Evolutionary conservation across 75 land plant species (phyloP), one percentile per base, ranked within the genome.

Genomic region (Ceratopteris richardii): DNA sequence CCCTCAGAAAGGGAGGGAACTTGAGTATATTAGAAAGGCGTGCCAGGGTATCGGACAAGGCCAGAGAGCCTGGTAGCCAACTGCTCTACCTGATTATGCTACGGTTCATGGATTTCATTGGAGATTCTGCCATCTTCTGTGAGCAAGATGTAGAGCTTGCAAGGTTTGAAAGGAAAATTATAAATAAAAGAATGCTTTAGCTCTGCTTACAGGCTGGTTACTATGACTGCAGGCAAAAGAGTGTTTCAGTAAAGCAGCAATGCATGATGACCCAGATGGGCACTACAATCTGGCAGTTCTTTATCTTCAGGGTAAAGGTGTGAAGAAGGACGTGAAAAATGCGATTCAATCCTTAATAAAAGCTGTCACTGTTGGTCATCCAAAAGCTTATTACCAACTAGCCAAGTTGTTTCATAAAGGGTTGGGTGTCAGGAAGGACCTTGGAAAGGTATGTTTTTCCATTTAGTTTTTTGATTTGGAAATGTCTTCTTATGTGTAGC

Each of bases 381-480:
- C 96, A 29, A 94, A 94, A 77, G 99, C 96, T 44, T 78, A 80
- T 47, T 94, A 83, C 63, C 99, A 94, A 67, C 64, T 94, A 36
- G 99, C 88, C 30, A 89, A 90, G 69, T 78, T 94, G 92, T 86
- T 82, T 46, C 99, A 94, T 53, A 79, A 63, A 50, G 99, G 99
- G 29, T 63, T 94, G 30, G 99, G 96, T 36, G 69, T 90, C 29
- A 83, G 86, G 72, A 90, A 80, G 78, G 79, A 86, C 70, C 66
- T 90, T 13, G 70, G 65, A 0, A 82, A 71, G 81, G 99, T 94
- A 81, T 56, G 60, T 59, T 31, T 46, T 48, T 24, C 25, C 17
- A 56, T 42, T n/a, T 14, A 40, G 9, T 40, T 54, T 55, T 29
- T 63, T 29, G n/a, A n/a, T n/a, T n/a, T n/a, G n/a, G n/a, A n/a